These are phyloP conservation scores for Chrysanthemum seticuspe DNA, from an alignment of 129 eudicot genomes.

Conservation along the genomic window DNA sequence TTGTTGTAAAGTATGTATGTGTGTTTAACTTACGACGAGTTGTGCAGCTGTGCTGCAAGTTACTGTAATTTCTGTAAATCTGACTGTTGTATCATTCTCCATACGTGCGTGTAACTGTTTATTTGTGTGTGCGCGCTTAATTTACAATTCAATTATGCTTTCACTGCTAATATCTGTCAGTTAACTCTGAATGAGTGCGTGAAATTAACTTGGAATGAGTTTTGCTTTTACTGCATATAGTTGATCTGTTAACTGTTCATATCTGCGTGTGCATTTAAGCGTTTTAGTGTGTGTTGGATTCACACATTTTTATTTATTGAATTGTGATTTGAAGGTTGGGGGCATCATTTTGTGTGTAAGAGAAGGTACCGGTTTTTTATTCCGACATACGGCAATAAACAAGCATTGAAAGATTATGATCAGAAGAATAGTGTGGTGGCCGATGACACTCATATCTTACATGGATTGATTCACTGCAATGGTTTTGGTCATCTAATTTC, in stretches of 20 bases:
- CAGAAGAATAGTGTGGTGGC: constrained; percentile 30
- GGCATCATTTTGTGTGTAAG: constrained; percentile 70
- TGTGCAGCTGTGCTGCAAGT: too few species aligned
- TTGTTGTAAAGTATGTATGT: too few species aligned
- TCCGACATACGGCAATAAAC: constrained; percentile 41
- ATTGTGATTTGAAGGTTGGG: constrained; percentile 59
- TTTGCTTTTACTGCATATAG: not conserved
- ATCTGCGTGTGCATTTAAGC: not conserved
- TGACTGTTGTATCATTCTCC: too few species aligned
- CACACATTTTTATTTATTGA: not conserved
- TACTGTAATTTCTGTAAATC: too few species aligned
- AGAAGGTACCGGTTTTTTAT: constrained; percentile 63
- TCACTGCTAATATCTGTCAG: too few species aligned
- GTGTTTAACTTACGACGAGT: too few species aligned
- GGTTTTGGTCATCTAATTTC: constrained; percentile 73
- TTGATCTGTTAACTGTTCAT: not conserved
- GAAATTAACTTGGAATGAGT: too few species aligned
- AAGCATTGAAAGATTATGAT: constrained; percentile 36
- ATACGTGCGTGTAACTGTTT: too few species aligned
- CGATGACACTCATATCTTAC: constrained; percentile 39
- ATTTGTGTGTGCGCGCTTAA: too few species aligned
- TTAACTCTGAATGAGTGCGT: too few species aligned
- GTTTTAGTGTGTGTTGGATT: not conserved
- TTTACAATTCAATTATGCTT: too few species aligned
- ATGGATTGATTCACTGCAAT: constrained; percentile 74